Base-by-base conservation (phyloP, 208 protist species). In the Tetramitus jugosus region DNA sequence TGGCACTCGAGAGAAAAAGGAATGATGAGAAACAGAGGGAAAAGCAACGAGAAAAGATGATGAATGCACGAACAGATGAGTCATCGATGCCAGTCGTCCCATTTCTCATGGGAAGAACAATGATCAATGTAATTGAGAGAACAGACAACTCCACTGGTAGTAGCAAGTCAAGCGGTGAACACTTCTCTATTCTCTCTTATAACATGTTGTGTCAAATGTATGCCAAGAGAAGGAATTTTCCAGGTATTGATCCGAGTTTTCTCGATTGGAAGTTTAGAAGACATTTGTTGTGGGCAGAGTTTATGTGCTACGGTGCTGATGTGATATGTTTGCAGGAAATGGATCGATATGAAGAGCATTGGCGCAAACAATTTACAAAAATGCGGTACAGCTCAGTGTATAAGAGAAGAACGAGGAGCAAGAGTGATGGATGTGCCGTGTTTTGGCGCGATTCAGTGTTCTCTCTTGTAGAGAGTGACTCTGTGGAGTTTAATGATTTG, bases 141-240 rank as follows among this genome's bases (percentile, higher is more conserved):
- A n/a, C n/a, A n/a, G n/a, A n/a, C n/a, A n/a, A n/a, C n/a, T n/a
- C n/a, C n/a, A n/a, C n/a, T n/a, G n/a, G n/a, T n/a, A n/a, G n/a
- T n/a, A n/a, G n/a, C n/a, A n/a, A n/a, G n/a, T n/a, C n/a, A n/a
- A n/a, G n/a, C n/a, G n/a, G n/a, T n/a, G n/a, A n/a, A n/a, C n/a
- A n/a, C n/a, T n/a, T n/a, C 49, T 56, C 49, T 56, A 56, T 71
- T 4, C 26, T 71, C 1, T 49, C 20, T 31, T 71, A 71, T 49
- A 71, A 71, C 17, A 71, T 71, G 35, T 40, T 71, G 20, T 71
- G 65, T 31, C 65, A 71, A 71, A 23, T 13, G 6, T 71, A 71
- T 71, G 10, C 39, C 13, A 71, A n/a, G 26, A 49, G 29, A 71
- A 8, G 3, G 17, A 49, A 35, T n/a, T 71, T 43, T 33, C 65